These are phyloP conservation scores for Phoenix dactylifera DNA, from an alignment of 176 grass and related monocot genomes.

Conservation along the genomic window DNA sequence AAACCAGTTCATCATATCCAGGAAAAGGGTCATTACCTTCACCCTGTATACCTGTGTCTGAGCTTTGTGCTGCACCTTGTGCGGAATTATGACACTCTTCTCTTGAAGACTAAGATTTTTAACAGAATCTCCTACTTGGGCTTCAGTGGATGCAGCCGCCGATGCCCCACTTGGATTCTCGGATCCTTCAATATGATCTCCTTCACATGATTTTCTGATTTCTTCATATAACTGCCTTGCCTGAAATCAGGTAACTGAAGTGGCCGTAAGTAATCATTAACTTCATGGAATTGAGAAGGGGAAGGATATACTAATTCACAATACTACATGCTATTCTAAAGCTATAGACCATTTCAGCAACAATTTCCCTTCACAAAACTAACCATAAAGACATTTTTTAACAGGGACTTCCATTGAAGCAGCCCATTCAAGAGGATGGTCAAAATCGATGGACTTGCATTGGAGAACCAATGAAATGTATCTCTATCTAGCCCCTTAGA, in stretches of 20 bases:
- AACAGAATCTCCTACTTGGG: slow-evolving; percentile 58
- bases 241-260: slow-evolving; percentile 29
- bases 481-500: too few relatives aligned
- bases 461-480: too few relatives aligned
- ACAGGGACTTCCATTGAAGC: too few relatives aligned
- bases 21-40: slow-evolving; percentile 39
- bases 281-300: too few relatives aligned
- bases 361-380: too few relatives aligned
- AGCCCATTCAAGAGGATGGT: not conserved
- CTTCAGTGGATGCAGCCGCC: slow-evolving; percentile 54
- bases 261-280: not conserved
- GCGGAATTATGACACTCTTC: slow-evolving; percentile 36
- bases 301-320: too few relatives aligned
- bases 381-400: too few relatives aligned
- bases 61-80: slow-evolving; percentile 31
- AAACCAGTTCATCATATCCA: not conserved
- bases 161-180: slow-evolving; percentile 39
- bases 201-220: slow-evolving; percentile 10
- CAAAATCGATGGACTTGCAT: not conserved
- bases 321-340: too few relatives aligned
- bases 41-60: slow-evolving; percentile 37
- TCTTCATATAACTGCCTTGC: slow-evolving; percentile 33
- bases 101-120: slow-evolving; percentile 44
- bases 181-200: slow-evolving; percentile 8
- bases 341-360: too few relatives aligned